These are phyloP conservation scores for Cryptococcus floricola DNA, from an alignment of 1,284 basidiomycete genomes.

Conservation along the genomic window DNA sequence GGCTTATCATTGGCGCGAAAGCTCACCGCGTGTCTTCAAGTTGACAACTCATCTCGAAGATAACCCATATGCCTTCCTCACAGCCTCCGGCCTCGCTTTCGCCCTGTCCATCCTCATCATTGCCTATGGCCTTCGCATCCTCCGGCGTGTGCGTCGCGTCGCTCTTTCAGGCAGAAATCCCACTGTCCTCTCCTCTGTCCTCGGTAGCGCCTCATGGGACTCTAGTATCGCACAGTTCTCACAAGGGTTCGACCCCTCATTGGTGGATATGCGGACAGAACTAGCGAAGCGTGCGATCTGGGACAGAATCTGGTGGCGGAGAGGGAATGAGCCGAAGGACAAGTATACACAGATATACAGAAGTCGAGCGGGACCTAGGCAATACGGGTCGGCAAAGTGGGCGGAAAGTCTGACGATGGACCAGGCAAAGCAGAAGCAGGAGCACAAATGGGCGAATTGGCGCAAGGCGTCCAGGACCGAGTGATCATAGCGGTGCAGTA, in stretches of 20 bases:
- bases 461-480: not conserved
- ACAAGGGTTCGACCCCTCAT: constrained; percentile 12
- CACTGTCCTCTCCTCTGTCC: constrained; percentile 3
- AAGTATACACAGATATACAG: not conserved
- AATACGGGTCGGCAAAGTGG: too few species aligned
- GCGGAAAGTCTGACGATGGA: not conserved
- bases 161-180: constrained; percentile 28
- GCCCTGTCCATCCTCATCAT: constrained; percentile 39
- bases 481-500: too few species aligned
- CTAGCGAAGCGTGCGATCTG: constrained; percentile 12
- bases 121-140: constrained; percentile 35
- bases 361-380: too few species aligned
- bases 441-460: not conserved
- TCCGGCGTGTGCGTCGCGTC: constrained; percentile 43
- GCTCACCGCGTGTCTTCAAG: constrained; percentile 17
- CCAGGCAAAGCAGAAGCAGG: not conserved
- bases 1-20: not conserved
- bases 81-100: constrained; percentile 39
- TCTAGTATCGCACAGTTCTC: constrained; percentile 17
- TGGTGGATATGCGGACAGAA: constrained; percentile 12
- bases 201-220: constrained; percentile 10
- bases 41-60: constrained; percentile 45
- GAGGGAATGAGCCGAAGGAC: not conserved
- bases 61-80: constrained; percentile 47
- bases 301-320: constrained; percentile 14